Conservation (phyloP, 805 yeast species). For the Kluyveromyces aestuarii region DNA sequence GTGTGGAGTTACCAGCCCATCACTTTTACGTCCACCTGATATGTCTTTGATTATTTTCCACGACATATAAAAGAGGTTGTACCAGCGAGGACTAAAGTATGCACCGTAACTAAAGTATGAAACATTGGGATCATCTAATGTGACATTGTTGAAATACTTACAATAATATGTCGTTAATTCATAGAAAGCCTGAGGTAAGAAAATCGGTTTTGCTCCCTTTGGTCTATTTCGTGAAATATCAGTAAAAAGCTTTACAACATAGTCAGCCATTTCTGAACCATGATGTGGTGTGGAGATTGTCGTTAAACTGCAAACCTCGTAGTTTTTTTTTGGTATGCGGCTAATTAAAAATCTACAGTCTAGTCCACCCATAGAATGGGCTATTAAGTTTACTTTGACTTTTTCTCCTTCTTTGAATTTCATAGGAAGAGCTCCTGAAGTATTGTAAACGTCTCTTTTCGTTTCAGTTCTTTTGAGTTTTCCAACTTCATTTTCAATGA, state of each 20-base stretch:
- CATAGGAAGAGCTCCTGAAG: slow-evolving; percentile 3
- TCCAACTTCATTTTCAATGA: slow-evolving; percentile 31
- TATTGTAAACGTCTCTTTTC: slow-evolving; percentile 19
- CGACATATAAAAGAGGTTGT: slow-evolving; percentile 50
- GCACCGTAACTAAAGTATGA: slow-evolving; percentile 82
- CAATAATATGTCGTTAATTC: slow-evolving; percentile 56
- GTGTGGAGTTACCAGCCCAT: slow-evolving; percentile 74
- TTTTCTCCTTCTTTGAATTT: slow-evolving; percentile 17
- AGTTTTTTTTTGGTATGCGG: slow-evolving; percentile 36
- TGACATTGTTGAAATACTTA: slow-evolving; percentile 42
- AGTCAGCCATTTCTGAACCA: slow-evolving; percentile 80
- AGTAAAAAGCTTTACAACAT: slow-evolving; percentile 33
- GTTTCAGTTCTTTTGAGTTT: slow-evolving; percentile 11
- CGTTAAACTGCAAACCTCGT: slow-evolving; percentile 63
- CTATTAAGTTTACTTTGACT: slow-evolving; percentile 60
- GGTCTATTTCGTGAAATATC: slow-evolving; percentile 21
- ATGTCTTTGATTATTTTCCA: slow-evolving; percentile 52
- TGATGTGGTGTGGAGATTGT: slow-evolving; percentile 85
- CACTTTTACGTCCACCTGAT: slow-evolving; percentile 48
- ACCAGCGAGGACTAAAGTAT: slow-evolving; percentile 50
- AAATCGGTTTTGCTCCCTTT: slow-evolving; percentile 2
- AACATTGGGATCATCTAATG: slow-evolving; percentile 51
- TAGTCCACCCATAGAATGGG: slow-evolving; percentile 93
- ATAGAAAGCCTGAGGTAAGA: slow-evolving; percentile 39
- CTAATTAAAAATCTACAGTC: slow-evolving; percentile 74